Percentiles rank a stretch among this genome's conserved stretches.
Evolutionary conservation across 371 early-diverging fungal species (phyloP).

Genomic region (Rhizopus microsporus): DNA sequence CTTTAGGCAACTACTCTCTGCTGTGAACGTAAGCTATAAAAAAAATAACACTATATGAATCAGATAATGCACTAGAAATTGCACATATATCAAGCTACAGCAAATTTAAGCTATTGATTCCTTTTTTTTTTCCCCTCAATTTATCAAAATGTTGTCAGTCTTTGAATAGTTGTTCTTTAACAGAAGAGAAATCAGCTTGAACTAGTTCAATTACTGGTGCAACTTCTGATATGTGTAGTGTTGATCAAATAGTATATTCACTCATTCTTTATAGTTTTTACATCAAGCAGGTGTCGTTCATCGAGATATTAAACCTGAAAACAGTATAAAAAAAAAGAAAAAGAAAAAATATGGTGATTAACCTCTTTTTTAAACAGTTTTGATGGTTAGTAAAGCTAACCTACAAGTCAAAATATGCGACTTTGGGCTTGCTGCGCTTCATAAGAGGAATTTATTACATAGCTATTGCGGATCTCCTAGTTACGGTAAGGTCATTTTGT

Average conservation of each 20-base stretch:
- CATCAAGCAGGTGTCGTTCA: conserved; percentile 40
- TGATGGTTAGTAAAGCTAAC: conserved; percentile 61
- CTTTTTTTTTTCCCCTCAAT: too few relatives aligned
- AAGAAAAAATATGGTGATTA: conserved; percentile 27
- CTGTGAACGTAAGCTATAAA: conserved; percentile 52
- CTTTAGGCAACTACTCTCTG: conserved; percentile 76
- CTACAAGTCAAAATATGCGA: conserved; percentile 89
- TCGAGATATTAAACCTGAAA: conserved; percentile 53
- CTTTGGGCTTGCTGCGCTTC: conserved; percentile 92
- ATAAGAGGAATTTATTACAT: conserved; percentile 42
- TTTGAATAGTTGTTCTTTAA: too few relatives aligned
- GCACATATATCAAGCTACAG: too few relatives aligned
- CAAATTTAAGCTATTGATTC: too few relatives aligned
- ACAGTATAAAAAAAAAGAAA: conserved; percentile 30
- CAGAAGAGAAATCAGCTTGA: too few relatives aligned
- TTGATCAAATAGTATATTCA: neutral
- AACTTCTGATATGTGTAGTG: neutral
- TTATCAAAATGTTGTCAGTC: too few relatives aligned
- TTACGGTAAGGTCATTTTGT: conserved; percentile 62
- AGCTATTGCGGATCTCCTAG: conserved; percentile 97
- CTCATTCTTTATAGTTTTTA: conserved; percentile 31
- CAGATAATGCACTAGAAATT: too few relatives aligned
- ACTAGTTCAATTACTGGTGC: too few relatives aligned
- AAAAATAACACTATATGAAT: too few relatives aligned
- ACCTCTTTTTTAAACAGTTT: conserved; percentile 52